Percentiles rank a stretch among this genome's conserved stretches.
Conservation (phyloP, 139 green algal species). For the Chlamydomonas eustigma region DNA sequence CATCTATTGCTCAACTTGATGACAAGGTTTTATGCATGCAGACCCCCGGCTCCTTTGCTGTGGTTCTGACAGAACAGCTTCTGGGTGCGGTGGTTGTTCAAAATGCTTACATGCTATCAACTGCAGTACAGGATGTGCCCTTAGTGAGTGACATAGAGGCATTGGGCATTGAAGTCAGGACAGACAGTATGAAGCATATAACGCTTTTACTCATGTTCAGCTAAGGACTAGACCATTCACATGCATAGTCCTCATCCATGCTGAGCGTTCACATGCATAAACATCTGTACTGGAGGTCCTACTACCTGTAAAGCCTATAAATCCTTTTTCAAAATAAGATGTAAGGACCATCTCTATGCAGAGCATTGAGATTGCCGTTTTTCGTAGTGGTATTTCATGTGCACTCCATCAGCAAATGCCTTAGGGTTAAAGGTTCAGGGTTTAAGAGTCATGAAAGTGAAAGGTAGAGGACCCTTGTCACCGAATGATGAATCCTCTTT, state of each 20-base stretch:
- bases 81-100: background rate
- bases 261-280: background rate
- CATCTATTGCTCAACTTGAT: background rate
- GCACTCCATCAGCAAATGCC: too few species aligned
- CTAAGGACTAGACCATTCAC: too few species aligned
- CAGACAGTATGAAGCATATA: background rate
- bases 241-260: too few species aligned
- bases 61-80: background rate
- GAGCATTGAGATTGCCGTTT: too few species aligned
- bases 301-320: background rate
- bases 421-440: background rate
- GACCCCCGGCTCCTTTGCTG: background rate
- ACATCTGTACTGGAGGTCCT: background rate
- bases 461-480: background rate
- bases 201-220: too few species aligned
- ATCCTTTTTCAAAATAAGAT: too few species aligned
- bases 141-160: background rate
- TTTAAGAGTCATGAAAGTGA: background rate
- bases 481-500: background rate
- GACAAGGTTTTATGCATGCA: background rate
- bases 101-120: background rate
- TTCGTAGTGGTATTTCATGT: too few species aligned
- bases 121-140: background rate
- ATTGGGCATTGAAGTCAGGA: background rate
- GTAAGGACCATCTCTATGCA: too few species aligned